Base-by-base conservation (phyloP, 2,329 filamentous ascomycete species). In the Penicillium decumbens region DNA sequence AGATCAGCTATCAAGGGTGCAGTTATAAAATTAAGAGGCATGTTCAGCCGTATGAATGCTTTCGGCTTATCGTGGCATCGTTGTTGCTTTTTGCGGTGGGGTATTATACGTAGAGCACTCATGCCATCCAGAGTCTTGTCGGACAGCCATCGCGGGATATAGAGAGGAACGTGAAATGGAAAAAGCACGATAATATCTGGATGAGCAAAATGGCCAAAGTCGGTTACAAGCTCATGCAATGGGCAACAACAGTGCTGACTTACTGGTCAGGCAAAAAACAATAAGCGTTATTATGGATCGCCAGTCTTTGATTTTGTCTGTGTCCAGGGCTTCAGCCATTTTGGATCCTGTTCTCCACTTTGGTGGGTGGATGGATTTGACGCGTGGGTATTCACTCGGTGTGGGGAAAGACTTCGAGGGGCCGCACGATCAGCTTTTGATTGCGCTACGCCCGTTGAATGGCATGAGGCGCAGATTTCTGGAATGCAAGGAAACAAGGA, bases 11-110 rank as follows among this genome's bases (percentile, higher is more conserved):
- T 80, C 13, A 89, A 68, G 0, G 86, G 86, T 1, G 84, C 83
- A 0, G 85, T 89, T 39, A 88, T 72, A 55, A 87, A 84, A 64
- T 88, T 86, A 70, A 89, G 72, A 5, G 84, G 84, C 33, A 88
- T 80, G 3, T 69, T 64, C 30, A 84, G 65, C 15, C 74, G 73
- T 6, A 81, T 74, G 47, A 79, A 81, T 1, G 62, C 44, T 44
- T 69, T 67, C 32, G 53, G 41, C 48, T 67, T 62, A 51, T 56
- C 47, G 13, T 63, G 58, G 41, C 57, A 27, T 20, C 60, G 62
- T 32, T 55, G 51, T 41, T 47, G 51, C 37, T 57, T 32, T 20
- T 63, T 54, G 49, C 73, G 71, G 3, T 72, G 75, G 0, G 77
- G 58, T 43, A 84, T 80, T 27, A 88, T 73, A 48, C 84, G 79